Conservation (phyloP, 495 filamentous ascomycete genomes). For the Daldinia grandis region DNA sequence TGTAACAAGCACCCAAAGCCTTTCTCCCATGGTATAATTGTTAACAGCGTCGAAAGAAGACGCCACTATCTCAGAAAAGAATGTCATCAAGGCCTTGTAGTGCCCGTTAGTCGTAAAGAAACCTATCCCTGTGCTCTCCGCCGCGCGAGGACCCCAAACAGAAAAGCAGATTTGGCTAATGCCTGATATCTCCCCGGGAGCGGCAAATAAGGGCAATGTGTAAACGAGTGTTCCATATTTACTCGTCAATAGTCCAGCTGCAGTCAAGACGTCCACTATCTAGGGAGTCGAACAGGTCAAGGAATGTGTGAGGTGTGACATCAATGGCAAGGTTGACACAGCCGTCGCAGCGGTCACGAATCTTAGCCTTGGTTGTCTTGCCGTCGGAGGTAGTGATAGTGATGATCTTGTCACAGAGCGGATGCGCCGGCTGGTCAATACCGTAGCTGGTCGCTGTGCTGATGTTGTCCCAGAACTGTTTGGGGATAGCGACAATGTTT, state of each 20-base stretch:
- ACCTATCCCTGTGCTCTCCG: slow-evolving; percentile 11
- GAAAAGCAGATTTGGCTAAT: slow-evolving; percentile 26
- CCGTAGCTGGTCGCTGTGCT: slow-evolving; percentile 51
- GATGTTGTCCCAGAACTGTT: slow-evolving; percentile 57
- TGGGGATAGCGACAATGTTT: slow-evolving; percentile 57
- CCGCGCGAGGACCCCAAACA: slow-evolving; percentile 15
- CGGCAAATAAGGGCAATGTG: background rate
- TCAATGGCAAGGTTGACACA: slow-evolving; percentile 61
- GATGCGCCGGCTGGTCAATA: slow-evolving; percentile 61
- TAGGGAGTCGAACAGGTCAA: slow-evolving; percentile 51
- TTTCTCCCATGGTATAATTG: slow-evolving; percentile 23
- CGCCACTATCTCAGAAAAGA: slow-evolving; percentile 9
- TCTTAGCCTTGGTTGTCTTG: slow-evolving; percentile 62
- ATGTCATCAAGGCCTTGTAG: slow-evolving; percentile 31
- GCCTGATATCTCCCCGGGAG: slow-evolving; percentile 4
- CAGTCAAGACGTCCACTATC: slow-evolving; percentile 47
- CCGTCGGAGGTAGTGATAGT: slow-evolving; percentile 64
- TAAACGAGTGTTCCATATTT: slow-evolving; percentile 7
- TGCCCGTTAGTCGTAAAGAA: slow-evolving; percentile 34
- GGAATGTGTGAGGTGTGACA: slow-evolving; percentile 56
- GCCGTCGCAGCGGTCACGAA: slow-evolving; percentile 81
- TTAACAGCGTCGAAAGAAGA: slow-evolving; percentile 7
- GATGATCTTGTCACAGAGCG: slow-evolving; percentile 72
- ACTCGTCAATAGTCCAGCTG: slow-evolving; percentile 55
- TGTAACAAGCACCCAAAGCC: slow-evolving; percentile 18